phyloP scores from a whole-genome alignment of 2,329 filamentous ascomycete genomes.

The Huntiella bhutanensis region DNA sequence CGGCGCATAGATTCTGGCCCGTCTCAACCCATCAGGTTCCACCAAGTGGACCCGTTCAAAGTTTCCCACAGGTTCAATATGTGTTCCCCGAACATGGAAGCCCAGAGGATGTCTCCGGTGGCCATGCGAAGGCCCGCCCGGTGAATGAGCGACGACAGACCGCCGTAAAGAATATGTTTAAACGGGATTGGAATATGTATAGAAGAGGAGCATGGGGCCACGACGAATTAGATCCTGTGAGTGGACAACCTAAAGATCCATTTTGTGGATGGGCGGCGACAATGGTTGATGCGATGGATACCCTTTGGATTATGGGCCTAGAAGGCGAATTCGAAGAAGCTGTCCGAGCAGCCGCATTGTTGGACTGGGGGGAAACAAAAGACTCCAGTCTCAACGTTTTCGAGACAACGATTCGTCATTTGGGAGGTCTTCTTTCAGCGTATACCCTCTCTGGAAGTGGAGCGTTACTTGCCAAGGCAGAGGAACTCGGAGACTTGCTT shows the following conservation, averaged over 20 bases:
- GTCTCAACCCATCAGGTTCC: slow-evolving; percentile 18
- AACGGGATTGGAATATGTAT: slow-evolving; percentile 31
- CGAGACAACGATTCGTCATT: slow-evolving; percentile 35
- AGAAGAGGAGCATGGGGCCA: slow-evolving; percentile 31
- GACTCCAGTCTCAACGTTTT: slow-evolving; percentile 28
- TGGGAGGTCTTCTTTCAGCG: slow-evolving; percentile 32
- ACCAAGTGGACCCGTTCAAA: slow-evolving; percentile 15
- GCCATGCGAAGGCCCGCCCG: slow-evolving; percentile 1
- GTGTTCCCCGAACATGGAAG: slow-evolving; percentile 21
- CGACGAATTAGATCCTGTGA: slow-evolving; percentile 32
- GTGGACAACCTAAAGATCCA: slow-evolving; percentile 25
- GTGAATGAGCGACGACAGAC: slow-evolving; percentile 16
- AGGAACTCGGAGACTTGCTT: slow-evolving; percentile 35
- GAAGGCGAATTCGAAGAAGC: slow-evolving; percentile 36
- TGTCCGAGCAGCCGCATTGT: slow-evolving; percentile 24
- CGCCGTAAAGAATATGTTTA: slow-evolving; percentile 25
- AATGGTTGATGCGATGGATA: slow-evolving; percentile 40
- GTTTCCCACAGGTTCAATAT: slow-evolving; percentile 18
- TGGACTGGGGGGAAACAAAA: slow-evolving; percentile 32
- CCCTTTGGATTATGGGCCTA: slow-evolving; percentile 42
- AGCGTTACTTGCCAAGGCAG: slow-evolving; percentile 28
- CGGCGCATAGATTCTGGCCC: slow-evolving; percentile 15
- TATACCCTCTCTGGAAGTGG: slow-evolving; percentile 29
- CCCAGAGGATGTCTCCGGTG: background rate
- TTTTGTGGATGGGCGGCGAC: slow-evolving; percentile 40